Evolutionary conservation across 306 rosid genomes (phyloP), one percentile per base, ranked within the genome.

Genomic region (Cicer cuneatum): DNA sequence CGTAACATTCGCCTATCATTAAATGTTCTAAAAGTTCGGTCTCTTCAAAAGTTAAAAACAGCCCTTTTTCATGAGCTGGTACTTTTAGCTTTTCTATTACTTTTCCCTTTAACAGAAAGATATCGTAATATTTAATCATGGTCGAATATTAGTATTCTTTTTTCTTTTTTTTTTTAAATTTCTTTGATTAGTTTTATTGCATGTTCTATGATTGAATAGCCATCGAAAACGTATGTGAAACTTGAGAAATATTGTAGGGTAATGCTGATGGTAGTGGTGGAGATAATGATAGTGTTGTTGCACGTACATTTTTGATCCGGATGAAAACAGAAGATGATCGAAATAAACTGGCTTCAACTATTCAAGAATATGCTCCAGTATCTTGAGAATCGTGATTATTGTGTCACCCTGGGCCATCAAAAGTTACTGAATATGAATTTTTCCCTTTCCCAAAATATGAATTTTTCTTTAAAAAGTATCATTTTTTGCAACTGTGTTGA

Each of bases 321-420:
- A 76, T 88, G 87, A 95, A 89, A 81, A 85, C 99, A 0, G 98
- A 79, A 76, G 99, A 90, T 41, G 99, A 92, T 82, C 83, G 97
- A 71, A 79, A 87, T 66, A 89, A 90, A 71, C 87, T 95, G 68
- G 89, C 93, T 16, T 78, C 92, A 40, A 92, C 89, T 10, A 92
- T 95, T 83, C 90, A 89, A 92, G 97, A 92, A 61, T 89, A 85
- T 80, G 91, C 99, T 43, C 99, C 99, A 1, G 79, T 80, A 29
- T 82, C 93, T 38, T 90, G 86, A 90, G 65, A 61, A 33, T 66
- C 37, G 1, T 24, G 47, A 69, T 74, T 75, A 45, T 70, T 81
- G 58, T 67, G 56, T 74, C 72, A 19, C 68, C 79, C 38, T 67
- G 76, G 71, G 75, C 68, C 58, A 47, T 78, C 52, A 53, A 56